These are phyloP conservation scores for Lithospermum erythrorhizon DNA, from an alignment of 257 asterid species.

Conservation along the genomic window DNA sequence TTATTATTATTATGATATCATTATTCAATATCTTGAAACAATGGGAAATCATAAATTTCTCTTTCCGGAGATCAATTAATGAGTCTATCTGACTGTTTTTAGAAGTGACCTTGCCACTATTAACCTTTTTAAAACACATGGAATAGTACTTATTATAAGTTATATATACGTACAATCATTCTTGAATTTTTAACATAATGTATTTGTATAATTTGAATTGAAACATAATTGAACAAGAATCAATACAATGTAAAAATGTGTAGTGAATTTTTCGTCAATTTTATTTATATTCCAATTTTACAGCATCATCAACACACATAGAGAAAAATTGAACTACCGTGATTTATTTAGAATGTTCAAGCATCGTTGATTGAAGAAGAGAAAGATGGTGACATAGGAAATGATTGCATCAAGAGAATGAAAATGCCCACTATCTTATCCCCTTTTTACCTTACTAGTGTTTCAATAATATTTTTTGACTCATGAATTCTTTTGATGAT, in stretches of 20 bases:
- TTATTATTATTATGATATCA: not conserved
- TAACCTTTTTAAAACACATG: not conserved
- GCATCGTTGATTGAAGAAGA: too few species aligned
- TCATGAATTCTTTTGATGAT: slow-evolving; percentile 1
- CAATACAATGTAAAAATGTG: too few species aligned
- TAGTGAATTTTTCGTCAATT: too few species aligned
- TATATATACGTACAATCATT: too few species aligned
- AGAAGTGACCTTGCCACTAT: not conserved
- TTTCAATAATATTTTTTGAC: not conserved
- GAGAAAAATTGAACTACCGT: slow-evolving; percentile 6
- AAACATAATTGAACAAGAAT: too few species aligned
- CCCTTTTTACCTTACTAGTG: not conserved
- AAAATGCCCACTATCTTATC: slow-evolving; percentile 15
- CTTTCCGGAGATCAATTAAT: not conserved
- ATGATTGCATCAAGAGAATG: slow-evolving; percentile 23
- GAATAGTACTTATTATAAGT: too few species aligned
- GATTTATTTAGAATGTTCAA: slow-evolving; percentile 3
- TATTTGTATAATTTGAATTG: too few species aligned
- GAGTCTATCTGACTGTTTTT: not conserved
- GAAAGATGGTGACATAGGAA: slow-evolving; percentile 4
- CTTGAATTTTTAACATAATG: too few species aligned
- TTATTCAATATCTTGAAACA: not conserved
- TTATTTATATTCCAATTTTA: too few species aligned
- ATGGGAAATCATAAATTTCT: not conserved
- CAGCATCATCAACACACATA: too few species aligned